phyloP scores from a whole-genome alignment of 352 stramenopile species.

The Phytopythium vexans region DNA sequence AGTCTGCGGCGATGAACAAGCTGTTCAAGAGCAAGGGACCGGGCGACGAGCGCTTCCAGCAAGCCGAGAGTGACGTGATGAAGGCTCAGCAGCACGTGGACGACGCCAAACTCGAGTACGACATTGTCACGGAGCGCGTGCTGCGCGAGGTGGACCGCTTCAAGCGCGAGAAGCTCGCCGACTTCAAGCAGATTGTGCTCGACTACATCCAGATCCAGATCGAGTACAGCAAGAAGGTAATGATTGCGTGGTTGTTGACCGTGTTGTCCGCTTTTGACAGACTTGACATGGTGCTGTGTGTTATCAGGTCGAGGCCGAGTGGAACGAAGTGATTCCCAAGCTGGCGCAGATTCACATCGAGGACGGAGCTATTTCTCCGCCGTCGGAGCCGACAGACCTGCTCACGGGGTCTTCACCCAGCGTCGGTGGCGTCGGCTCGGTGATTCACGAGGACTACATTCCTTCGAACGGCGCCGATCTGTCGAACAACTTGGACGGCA shows the following conservation, averaged over 20 bases:
- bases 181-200: slow-evolving; percentile 95
- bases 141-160: slow-evolving; percentile 97
- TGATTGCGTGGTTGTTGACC: neutral
- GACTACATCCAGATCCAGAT: slow-evolving; percentile 98
- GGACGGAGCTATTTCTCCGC: slow-evolving; percentile 5
- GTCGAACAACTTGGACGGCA: slow-evolving; percentile 41
- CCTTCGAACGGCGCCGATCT: slow-evolving; percentile 46
- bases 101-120: slow-evolving; percentile 90
- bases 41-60: slow-evolving; percentile 85
- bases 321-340: slow-evolving; percentile 72
- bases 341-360: slow-evolving; percentile 75
- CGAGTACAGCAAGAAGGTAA: slow-evolving; percentile 93
- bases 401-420: too few species aligned
- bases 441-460: slow-evolving; percentile 81
- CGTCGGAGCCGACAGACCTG: neutral
- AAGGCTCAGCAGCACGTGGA: slow-evolving; percentile 85
- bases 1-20: slow-evolving; percentile 60
- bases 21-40: slow-evolving; percentile 56
- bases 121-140: slow-evolving; percentile 92
- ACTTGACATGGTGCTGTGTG: neutral
- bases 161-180: slow-evolving; percentile 92
- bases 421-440: slow-evolving; percentile 9
- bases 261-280: neutral
- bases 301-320: slow-evolving; percentile 66
- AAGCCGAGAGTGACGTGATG: slow-evolving; percentile 75